Conservation (phyloP, 805 yeast species). For the Nakazawaea anatomiae region DNA sequence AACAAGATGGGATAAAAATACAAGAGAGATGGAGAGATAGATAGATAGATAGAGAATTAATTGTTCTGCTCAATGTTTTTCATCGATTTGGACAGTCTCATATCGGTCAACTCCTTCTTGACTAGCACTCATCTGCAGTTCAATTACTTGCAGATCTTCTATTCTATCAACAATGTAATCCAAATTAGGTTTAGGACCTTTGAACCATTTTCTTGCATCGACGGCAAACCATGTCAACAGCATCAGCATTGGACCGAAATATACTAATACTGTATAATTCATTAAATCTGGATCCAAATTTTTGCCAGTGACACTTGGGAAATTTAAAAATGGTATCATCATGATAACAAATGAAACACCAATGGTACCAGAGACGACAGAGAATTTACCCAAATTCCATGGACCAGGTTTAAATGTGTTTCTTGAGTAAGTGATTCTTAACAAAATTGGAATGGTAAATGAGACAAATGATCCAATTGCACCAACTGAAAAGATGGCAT, state of each 20-base stretch:
- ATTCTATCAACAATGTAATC: slow-evolving; percentile 26
- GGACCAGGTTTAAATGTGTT: slow-evolving; percentile 57
- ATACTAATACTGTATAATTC: slow-evolving; percentile 65
- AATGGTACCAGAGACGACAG: slow-evolving; percentile 42
- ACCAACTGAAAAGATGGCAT: slow-evolving; percentile 68
- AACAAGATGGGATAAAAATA: not conserved
- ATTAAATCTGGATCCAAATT: slow-evolving; percentile 31
- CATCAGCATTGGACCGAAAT: slow-evolving; percentile 51
- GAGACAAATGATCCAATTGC: slow-evolving; percentile 66
- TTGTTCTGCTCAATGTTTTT: not conserved
- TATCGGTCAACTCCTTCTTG: not conserved
- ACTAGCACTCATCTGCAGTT: not conserved
- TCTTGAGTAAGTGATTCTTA: slow-evolving; percentile 50
- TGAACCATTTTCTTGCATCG: slow-evolving; percentile 54
- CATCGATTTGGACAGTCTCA: not conserved
- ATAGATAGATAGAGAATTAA: not conserved
- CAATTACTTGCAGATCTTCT: slow-evolving; percentile 13
- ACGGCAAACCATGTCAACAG: slow-evolving; percentile 44
- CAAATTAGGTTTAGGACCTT: slow-evolving; percentile 54
- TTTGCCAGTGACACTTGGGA: slow-evolving; percentile 43
- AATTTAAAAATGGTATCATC: slow-evolving; percentile 56
- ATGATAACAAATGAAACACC: slow-evolving; percentile 43
- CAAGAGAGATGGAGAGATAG: not conserved
- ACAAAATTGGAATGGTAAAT: slow-evolving; percentile 56
- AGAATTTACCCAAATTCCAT: slow-evolving; percentile 53